Base-by-base conservation (phyloP, 768 basidiomycete species). In the Butyriboletus loyo region DNA sequence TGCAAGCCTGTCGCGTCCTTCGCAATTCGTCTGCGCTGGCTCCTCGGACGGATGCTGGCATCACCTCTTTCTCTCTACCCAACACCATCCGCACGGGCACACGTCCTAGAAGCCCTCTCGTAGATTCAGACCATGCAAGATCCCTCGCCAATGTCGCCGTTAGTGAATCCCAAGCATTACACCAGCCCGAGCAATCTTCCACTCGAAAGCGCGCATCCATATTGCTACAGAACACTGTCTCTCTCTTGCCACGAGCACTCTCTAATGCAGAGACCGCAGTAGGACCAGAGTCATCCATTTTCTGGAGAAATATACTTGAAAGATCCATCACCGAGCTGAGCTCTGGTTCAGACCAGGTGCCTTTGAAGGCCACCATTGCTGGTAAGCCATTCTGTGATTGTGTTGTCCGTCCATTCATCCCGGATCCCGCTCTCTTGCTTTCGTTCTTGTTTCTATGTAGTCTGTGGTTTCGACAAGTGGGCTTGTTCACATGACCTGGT, bases 401-500 rank as follows among this genome's bases (percentile, higher is more conserved):
- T 41, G 21, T 19, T 17, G 8, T 43, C 10, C 50, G 50, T 35
- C 35, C 37, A 46, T 51, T 49, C 38, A 55, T 37, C 7, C 35
- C 40, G 27, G 32, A 22, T 46, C 34, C 38, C 31, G 35, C 49
- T n/a, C 27, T n/a, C 25, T 11, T 39, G 13, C 24, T 35, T 17
- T 36, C 19, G 24, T 46, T 40, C 17, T 42, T 28, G 9, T 27
- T 37, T 38, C n/a, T 24, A 10, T 15, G 17, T 53, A 89, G 88
- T 90, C 13, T 80, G 76, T 61, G 79, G 81, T 13, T 59, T 78
- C 46, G 82, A 85, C 64, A 67, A 79, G 59, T 77, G 73, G 65
- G 76, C 85, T 19, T 75, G 74, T 34, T 73, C 82, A 7, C 71
- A 72, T 34, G 81, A 85, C 28, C 68, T 92, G 5, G 79, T 91